Conservation (phyloP, 306 rosid species). For the Gastrolobium bilobum region DNA sequence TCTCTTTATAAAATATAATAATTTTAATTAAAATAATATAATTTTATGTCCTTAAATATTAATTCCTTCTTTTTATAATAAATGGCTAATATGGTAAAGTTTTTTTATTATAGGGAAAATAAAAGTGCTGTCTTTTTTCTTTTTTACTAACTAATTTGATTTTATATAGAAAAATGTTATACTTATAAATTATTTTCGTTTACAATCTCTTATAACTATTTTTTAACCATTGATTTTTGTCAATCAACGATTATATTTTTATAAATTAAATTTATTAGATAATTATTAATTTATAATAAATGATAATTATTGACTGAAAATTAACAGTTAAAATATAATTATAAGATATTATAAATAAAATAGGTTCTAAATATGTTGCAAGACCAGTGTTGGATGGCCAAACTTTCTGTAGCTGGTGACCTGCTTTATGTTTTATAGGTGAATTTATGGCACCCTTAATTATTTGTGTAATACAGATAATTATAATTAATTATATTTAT, state of each 20-base stretch:
- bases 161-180: constrained; percentile 22
- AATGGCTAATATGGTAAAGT: constrained; percentile 55
- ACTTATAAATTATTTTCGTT: too few species aligned
- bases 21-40: too few species aligned
- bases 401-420: constrained; percentile 64
- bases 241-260: too few species aligned
- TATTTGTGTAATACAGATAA: background rate
- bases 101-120: background rate
- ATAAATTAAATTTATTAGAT: too few species aligned
- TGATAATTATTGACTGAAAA: too few species aligned
- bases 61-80: background rate
- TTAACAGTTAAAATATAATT: too few species aligned
- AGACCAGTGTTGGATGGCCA: constrained; percentile 55
- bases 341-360: too few species aligned
- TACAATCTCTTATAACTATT: too few species aligned
- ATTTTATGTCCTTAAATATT: too few species aligned
- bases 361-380: constrained; percentile 36
- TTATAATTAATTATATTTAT: background rate
- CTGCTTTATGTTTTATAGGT: constrained; percentile 58
- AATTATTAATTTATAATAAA: too few species aligned
- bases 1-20: too few species aligned
- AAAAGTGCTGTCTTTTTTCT: constrained; percentile 38
- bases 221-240: too few species aligned
- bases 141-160: constrained; percentile 40
- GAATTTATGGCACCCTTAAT: background rate